phyloP scores from a whole-genome alignment of 1,139 yeast genomes.

The Candida glucosophila region DNA sequence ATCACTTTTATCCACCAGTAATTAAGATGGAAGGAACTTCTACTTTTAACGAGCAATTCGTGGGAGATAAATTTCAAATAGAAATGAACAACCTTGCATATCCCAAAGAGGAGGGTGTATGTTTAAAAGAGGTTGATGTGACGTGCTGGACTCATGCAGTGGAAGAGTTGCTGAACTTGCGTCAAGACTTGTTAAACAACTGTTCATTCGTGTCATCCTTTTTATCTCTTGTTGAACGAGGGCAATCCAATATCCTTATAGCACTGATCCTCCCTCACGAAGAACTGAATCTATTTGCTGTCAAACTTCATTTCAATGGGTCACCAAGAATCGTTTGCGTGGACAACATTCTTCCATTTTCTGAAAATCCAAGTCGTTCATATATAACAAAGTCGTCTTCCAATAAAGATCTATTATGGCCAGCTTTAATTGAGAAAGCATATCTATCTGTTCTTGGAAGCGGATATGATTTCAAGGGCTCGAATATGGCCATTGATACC shows the following conservation, averaged over 20 bases:
- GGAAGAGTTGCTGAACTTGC: conserved; percentile 16
- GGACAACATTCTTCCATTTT: conserved; percentile 36
- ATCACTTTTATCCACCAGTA: conserved; percentile 28
- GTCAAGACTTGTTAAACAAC: conserved; percentile 56
- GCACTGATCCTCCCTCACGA: conserved; percentile 19
- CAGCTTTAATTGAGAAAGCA: conserved; percentile 72
- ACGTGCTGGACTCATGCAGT: conserved; percentile 12
- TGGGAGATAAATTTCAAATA: too few species aligned
- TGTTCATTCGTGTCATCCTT: conserved; percentile 73
- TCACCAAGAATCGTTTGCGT: conserved; percentile 40
- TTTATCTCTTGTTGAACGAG: conserved; percentile 28
- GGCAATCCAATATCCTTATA: conserved; percentile 8
- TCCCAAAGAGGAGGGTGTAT: too few species aligned
- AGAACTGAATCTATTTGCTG: conserved; percentile 24
- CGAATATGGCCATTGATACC: conserved; percentile 73
- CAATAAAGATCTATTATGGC: conserved; percentile 44
- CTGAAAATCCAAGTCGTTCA: conserved; percentile 11
- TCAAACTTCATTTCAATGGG: conserved; percentile 48
- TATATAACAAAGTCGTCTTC: conserved; percentile 33
- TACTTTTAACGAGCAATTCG: too few species aligned
- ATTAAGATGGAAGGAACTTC: too few species aligned
- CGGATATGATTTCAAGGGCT: conserved; percentile 63
- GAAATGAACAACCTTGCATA: too few species aligned
- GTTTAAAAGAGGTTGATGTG: too few species aligned
- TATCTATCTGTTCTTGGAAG: conserved; percentile 52